Evolutionary conservation across 2,329 filamentous ascomycete genomes (phyloP).

Genomic region (Mycocentrospora acerina): DNA sequence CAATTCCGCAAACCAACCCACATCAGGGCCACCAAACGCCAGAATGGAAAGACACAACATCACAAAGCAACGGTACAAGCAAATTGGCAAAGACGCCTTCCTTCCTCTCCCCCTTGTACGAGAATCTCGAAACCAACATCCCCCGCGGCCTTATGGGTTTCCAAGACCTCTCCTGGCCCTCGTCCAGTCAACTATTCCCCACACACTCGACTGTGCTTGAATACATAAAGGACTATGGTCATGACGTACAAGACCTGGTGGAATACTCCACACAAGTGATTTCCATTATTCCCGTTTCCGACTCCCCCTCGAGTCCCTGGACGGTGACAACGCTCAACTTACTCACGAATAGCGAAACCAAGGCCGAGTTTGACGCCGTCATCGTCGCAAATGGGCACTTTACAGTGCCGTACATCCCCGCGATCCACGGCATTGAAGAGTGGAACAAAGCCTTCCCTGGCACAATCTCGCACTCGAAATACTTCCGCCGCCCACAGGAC

Average conservation of each 20-base stretch:
- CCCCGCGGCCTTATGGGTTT: slow-evolving; percentile 79
- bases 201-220: slow-evolving; percentile 67
- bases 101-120: slow-evolving; percentile 84
- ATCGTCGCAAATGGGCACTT: slow-evolving; percentile 53
- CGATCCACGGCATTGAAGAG: slow-evolving; percentile 43
- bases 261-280: slow-evolving; percentile 70
- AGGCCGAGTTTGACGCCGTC: slow-evolving; percentile 56
- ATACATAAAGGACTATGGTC: slow-evolving; percentile 73
- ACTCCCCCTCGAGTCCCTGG: slow-evolving; percentile 53
- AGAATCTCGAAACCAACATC: slow-evolving; percentile 82
- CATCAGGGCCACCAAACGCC: slow-evolving; percentile 64
- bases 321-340: slow-evolving; percentile 58
- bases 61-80: background rate
- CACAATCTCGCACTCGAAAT: slow-evolving; percentile 63
- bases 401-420: slow-evolving; percentile 48
- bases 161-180: slow-evolving; percentile 67
- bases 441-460: slow-evolving; percentile 45
- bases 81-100: slow-evolving; percentile 48
- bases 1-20: slow-evolving; percentile 68
- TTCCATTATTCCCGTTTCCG: slow-evolving; percentile 51
- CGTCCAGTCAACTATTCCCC: slow-evolving; percentile 71
- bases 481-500: slow-evolving; percentile 66
- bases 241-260: slow-evolving; percentile 67
- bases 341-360: slow-evolving; percentile 50
- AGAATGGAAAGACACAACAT: slow-evolving; percentile 44